These are phyloP conservation scores for Colletotrichum shisoi DNA, from an alignment of 2,329 filamentous ascomycete genomes.

Conservation along the genomic window DNA sequence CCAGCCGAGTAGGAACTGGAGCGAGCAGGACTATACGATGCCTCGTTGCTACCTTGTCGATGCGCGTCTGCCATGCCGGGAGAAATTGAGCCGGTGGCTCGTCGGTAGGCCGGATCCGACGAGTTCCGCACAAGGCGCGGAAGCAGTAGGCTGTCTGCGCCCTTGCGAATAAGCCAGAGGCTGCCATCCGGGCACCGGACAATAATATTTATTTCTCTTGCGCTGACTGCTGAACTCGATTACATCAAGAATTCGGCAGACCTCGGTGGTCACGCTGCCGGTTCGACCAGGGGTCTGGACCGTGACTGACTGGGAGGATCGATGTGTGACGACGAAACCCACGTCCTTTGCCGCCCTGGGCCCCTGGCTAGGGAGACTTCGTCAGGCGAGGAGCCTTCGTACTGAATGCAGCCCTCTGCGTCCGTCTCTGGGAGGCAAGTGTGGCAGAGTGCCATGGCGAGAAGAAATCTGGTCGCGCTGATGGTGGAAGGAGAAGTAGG, in stretches of 20 bases:
- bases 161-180: slow-evolving; percentile 86
- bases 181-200: slow-evolving; percentile 82
- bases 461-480: slow-evolving; percentile 80
- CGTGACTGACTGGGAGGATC: slow-evolving; percentile 74
- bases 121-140: too few species aligned
- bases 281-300: slow-evolving; percentile 55
- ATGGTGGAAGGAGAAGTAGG: slow-evolving; percentile 79
- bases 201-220: slow-evolving; percentile 93
- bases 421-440: slow-evolving; percentile 85
- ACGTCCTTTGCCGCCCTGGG: slow-evolving; percentile 85
- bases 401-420: slow-evolving; percentile 73
- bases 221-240: slow-evolving; percentile 90
- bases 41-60: too few species aligned
- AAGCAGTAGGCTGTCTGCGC: slow-evolving; percentile 61
- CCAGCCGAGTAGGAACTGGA: too few species aligned
- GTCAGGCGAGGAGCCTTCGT: slow-evolving; percentile 89
- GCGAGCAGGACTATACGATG: too few species aligned
- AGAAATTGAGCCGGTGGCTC: slow-evolving; percentile 79
- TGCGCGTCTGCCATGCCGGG: too few species aligned
- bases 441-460: slow-evolving; percentile 86
- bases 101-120: slow-evolving; percentile 74
- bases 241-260: slow-evolving; percentile 82
- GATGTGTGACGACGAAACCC: slow-evolving; percentile 78
- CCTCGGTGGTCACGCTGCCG: slow-evolving; percentile 58
- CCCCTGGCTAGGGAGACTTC: slow-evolving; percentile 83